Conservation (phyloP, 768 basidiomycete genomes). For the Phylloporus sp. region DNA sequence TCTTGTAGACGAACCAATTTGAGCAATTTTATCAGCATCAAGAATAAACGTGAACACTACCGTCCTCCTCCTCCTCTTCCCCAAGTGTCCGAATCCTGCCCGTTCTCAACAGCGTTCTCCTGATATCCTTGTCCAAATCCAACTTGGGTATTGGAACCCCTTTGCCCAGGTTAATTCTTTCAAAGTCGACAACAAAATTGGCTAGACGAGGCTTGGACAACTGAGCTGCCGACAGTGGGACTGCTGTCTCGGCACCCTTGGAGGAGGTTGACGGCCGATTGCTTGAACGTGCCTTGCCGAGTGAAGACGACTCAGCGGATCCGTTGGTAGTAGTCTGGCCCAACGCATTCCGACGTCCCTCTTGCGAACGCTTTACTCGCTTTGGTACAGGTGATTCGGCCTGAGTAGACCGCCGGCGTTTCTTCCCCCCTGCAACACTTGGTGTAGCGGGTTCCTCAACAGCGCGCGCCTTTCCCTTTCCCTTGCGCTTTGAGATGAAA, state of each 20-base stretch:
- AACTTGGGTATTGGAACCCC: conserved; percentile 7
- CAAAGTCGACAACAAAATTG: conserved; percentile 18
- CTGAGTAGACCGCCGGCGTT: conserved; percentile 11
- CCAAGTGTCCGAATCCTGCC: conserved; percentile 25
- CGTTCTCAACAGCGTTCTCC: conserved; percentile 20
- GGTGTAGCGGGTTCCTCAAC: conserved; percentile 3
- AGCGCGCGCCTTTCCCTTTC: conserved; percentile 16
- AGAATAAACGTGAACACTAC: conserved; percentile 19
- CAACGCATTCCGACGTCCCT: neutral
- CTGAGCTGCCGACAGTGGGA: neutral
- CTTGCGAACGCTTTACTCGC: conserved; percentile 5
- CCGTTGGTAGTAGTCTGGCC: neutral
- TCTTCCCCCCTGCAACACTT: conserved; percentile 4
- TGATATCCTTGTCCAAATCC: conserved; percentile 6
- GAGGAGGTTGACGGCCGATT: neutral
- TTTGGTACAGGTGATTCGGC: conserved; percentile 14
- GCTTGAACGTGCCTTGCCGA: neutral
- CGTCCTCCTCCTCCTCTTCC: conserved; percentile 16
- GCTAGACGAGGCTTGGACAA: conserved; percentile 17
- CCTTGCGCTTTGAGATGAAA: conserved; percentile 24
- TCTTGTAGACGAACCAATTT: too few species aligned
- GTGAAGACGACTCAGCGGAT: neutral
- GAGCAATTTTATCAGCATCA: neutral
- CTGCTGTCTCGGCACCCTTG: neutral
- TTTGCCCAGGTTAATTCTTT: conserved; percentile 6